Conservation (phyloP, 116 monocot species). For the Trichopus zeylanicus region DNA sequence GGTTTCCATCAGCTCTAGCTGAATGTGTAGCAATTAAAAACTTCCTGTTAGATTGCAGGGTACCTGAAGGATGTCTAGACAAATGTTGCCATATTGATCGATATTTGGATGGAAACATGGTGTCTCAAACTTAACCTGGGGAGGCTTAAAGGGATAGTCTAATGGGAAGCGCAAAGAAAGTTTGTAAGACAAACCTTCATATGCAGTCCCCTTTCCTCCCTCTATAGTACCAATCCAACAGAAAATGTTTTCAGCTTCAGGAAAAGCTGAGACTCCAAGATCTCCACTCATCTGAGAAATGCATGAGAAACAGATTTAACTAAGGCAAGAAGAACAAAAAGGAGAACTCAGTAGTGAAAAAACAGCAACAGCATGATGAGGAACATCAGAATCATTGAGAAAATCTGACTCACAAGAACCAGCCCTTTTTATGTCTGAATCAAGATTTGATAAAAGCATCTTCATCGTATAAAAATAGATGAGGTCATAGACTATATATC, state of each 20-base stretch:
- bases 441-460: too few species aligned
- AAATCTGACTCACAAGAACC: neutral
- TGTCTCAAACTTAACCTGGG: slow-evolving; percentile 73
- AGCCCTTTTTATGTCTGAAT: too few species aligned
- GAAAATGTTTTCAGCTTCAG: slow-evolving; percentile 71
- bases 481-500: too few species aligned
- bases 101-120: slow-evolving; percentile 81
- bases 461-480: too few species aligned
- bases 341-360: neutral
- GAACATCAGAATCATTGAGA: neutral
- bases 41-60: neutral
- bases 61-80: slow-evolving; percentile 83
- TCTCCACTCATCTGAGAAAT: slow-evolving; percentile 52
- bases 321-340: neutral
- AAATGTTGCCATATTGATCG: slow-evolving; percentile 67
- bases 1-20: neutral
- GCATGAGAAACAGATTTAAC: neutral
- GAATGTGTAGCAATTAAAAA: slow-evolving; percentile 1
- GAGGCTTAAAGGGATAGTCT: slow-evolving; percentile 80
- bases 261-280: slow-evolving; percentile 68
- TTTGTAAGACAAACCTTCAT: slow-evolving; percentile 72
- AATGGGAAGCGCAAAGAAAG: slow-evolving; percentile 59
- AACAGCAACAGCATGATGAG: neutral
- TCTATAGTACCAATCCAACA: slow-evolving; percentile 68
- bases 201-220: slow-evolving; percentile 57